These are phyloP conservation scores for Apiospora saccharicola DNA, from an alignment of 2,329 filamentous ascomycete species.

Conservation along the genomic window DNA sequence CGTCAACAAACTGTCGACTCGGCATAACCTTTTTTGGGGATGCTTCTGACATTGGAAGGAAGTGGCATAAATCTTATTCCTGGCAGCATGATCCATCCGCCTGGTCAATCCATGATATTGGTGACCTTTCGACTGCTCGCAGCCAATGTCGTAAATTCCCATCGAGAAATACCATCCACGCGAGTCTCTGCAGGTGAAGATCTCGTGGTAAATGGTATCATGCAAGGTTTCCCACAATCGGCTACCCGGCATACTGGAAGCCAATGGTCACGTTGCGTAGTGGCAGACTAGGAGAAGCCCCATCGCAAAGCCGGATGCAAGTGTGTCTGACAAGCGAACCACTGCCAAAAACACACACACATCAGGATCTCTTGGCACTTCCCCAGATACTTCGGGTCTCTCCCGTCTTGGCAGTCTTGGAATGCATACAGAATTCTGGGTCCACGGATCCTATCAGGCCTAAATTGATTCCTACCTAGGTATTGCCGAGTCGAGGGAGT, in stretches of 20 bases:
- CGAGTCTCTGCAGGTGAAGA: not conserved
- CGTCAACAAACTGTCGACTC: slow-evolving; percentile 7
- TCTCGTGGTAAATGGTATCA: not conserved
- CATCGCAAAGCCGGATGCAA: not conserved
- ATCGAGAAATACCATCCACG: not conserved
- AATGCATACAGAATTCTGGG: not conserved
- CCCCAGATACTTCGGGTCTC: not conserved
- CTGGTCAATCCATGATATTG: not conserved
- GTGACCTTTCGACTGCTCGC: not conserved
- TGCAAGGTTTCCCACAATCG: not conserved
- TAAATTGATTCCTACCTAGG: not conserved
- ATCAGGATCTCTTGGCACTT: not conserved
- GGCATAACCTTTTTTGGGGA: not conserved
- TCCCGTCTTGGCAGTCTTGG: slow-evolving; percentile 20
- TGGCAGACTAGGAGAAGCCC: not conserved
- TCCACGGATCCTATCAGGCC: not conserved
- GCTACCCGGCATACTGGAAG: slow-evolving; percentile 12
- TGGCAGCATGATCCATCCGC: not conserved
- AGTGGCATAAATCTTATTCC: not conserved
- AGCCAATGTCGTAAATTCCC: no score
- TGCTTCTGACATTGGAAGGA: not conserved
- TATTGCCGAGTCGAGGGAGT: no score
- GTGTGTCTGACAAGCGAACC: not conserved
- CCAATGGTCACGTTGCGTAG: not conserved
- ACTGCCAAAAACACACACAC: no score